Conservation (phyloP, 371 early-diverging fungal species). For the Phascolomyces articulosus region DNA sequence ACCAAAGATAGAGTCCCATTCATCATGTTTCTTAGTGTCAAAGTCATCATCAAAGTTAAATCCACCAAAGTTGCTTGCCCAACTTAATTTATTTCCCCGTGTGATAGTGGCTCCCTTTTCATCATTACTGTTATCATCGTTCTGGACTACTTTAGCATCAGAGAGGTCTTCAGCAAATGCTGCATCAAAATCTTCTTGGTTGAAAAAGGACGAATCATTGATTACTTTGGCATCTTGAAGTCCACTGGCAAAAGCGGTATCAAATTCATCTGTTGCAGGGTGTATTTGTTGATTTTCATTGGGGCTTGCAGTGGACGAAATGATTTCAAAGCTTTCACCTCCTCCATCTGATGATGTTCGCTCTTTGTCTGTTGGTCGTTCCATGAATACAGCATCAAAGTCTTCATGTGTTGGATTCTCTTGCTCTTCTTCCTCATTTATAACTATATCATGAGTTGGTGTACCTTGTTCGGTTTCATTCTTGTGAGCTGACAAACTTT, state of each 20-base stretch:
- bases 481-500: background rate
- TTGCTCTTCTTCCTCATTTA: background rate
- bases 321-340: slow-evolving; percentile 17
- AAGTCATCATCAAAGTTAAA: slow-evolving; percentile 42
- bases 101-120: slow-evolving; percentile 1
- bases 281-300: background rate
- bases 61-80: slow-evolving; percentile 41
- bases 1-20: slow-evolving; percentile 53
- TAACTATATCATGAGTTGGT: background rate
- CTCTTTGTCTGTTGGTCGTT: slow-evolving; percentile 8
- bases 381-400: slow-evolving; percentile 15
- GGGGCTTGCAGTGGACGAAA: slow-evolving; percentile 8
- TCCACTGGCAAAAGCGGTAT: slow-evolving; percentile 26
- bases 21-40: slow-evolving; percentile 14
- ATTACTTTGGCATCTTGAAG: slow-evolving; percentile 4
- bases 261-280: slow-evolving; percentile 14
- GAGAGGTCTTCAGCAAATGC: slow-evolving; percentile 37
- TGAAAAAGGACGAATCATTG: background rate
- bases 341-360: slow-evolving; percentile 2
- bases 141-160: slow-evolving; percentile 33
- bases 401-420: slow-evolving; percentile 2
- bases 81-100: slow-evolving; percentile 13
- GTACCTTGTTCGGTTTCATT: background rate
- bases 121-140: slow-evolving; percentile 14
- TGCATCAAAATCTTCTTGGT: slow-evolving; percentile 32